Percentiles rank a stretch among this genome's conserved stretches.
Conservation (phyloP, 2,329 filamentous ascomycete genomes). For the Hypoxylon sp. region DNA sequence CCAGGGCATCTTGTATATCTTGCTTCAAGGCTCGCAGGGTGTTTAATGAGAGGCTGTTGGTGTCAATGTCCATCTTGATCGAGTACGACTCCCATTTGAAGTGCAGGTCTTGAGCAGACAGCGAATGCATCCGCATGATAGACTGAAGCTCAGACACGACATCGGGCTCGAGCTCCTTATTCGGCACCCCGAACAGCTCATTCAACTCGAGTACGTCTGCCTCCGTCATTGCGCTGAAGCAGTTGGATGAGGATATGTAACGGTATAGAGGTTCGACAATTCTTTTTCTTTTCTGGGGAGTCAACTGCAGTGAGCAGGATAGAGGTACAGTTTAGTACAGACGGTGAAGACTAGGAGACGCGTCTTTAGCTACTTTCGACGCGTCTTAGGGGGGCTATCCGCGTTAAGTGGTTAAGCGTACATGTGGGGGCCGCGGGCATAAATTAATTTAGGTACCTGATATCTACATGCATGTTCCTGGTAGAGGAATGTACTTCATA, state of each 20-base stretch:
- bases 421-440: too few relatives aligned
- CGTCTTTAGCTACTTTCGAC: constrained; percentile 27
- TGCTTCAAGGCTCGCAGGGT: constrained; percentile 83
- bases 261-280: not conserved
- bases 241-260: not conserved
- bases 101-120: constrained; percentile 86
- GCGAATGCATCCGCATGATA: constrained; percentile 82
- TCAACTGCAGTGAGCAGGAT: too few relatives aligned
- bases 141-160: constrained; percentile 83
- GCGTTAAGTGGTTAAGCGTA: constrained; percentile 34
- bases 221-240: constrained; percentile 49
- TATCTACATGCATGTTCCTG: too few relatives aligned
- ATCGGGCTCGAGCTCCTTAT: constrained; percentile 74
- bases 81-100: constrained; percentile 99
- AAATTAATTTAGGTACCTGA: too few relatives aligned
- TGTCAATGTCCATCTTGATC: constrained; percentile 88
- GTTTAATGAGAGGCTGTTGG: constrained; percentile 74
- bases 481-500: too few relatives aligned
- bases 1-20: constrained; percentile 82
- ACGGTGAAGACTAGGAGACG: constrained; percentile 19
- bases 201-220: constrained; percentile 52
- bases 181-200: constrained; percentile 61
- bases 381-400: constrained; percentile 22
- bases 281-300: too few relatives aligned
- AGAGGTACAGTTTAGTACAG: too few relatives aligned